These are phyloP conservation scores for Physaria fendleri DNA, from an alignment of 345 rosid genomes.

Conservation along the genomic window DNA sequence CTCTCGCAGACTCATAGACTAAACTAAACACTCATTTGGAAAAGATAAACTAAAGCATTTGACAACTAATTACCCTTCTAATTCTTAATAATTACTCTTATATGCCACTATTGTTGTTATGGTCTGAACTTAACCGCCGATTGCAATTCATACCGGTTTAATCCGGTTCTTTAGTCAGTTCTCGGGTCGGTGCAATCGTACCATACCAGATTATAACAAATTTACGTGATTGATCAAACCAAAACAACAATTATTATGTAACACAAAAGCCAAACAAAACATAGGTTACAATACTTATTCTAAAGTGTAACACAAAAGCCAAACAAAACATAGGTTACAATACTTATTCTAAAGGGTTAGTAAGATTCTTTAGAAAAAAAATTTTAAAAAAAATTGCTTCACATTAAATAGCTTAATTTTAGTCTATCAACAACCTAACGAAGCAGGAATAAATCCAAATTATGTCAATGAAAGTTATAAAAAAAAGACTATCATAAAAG, in stretches of 20 bases:
- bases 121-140: constrained; percentile 10
- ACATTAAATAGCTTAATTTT: not conserved
- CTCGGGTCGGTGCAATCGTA: not conserved
- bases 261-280: not conserved
- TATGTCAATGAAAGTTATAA: too few species aligned
- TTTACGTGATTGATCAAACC: too few species aligned
- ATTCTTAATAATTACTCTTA: constrained; percentile 30
- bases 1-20: not conserved
- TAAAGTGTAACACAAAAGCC: not conserved
- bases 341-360: not conserved
- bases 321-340: not conserved
- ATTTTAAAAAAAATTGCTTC: not conserved
- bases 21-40: not conserved
- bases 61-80: constrained; percentile 24
- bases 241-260: too few species aligned
- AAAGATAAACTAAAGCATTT: constrained; percentile 15
- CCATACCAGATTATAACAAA: not conserved
- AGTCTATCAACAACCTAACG: constrained; percentile 14
- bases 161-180: too few species aligned
- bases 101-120: constrained; percentile 35
- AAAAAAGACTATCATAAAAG: too few species aligned
- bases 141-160: not conserved
- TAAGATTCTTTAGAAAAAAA: not conserved
- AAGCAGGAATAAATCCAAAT: constrained; percentile 14
- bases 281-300: too few species aligned